Base-by-base conservation (phyloP, 2,329 filamentous ascomycete genomes). In the Botrytis galanthina region DNA sequence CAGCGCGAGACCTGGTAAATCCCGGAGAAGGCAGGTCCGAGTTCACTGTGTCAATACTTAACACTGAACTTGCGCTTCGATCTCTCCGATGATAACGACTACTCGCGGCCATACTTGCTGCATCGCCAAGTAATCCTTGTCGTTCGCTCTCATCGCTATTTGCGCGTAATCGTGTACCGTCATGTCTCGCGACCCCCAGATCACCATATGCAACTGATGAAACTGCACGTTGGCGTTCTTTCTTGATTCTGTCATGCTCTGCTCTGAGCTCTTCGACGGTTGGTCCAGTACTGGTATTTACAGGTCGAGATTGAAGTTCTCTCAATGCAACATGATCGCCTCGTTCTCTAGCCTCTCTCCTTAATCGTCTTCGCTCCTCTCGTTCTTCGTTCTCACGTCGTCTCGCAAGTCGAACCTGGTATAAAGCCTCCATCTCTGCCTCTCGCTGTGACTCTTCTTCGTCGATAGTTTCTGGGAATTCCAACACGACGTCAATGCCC, bases 401-500 rank as follows among this genome's bases (percentile, higher is more conserved):
- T 71, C 96, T 89, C 29, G 93, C 90, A 20, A 93, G 81, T 20
- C 96, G 91, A 74, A 98, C 95, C 81, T 97, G 94, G 81, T 97
- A 98, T 59, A 98, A 83, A 0, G 93, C 89, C 75, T 96, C 93
- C 96, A 98, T 98, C 82, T 98, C 93, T 42, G 93, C 89, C 76
- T 98, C 94, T 20, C 96, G 88, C 71, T 94, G 84, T 81, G 97
- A 94, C 76, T 97, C 90, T 61, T 78, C 79, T 71, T 94, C 92
- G 70, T 97, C 93, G 14, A 86, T 87, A 0, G 92, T 93, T 80
- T 93, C 91, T 0, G 95, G 95, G 77, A 93, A 89, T 81, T 98
- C 95, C 20, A 98, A 84, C 0, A 99, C 94, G 6, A 93, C 89
- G 79, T 99, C 96, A 78, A 99, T 94, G 12, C 96, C 96, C 71